Evolutionary conservation across 768 basidiomycete species (phyloP).

Genomic region (Tricholoma bakamatsutake): DNA sequence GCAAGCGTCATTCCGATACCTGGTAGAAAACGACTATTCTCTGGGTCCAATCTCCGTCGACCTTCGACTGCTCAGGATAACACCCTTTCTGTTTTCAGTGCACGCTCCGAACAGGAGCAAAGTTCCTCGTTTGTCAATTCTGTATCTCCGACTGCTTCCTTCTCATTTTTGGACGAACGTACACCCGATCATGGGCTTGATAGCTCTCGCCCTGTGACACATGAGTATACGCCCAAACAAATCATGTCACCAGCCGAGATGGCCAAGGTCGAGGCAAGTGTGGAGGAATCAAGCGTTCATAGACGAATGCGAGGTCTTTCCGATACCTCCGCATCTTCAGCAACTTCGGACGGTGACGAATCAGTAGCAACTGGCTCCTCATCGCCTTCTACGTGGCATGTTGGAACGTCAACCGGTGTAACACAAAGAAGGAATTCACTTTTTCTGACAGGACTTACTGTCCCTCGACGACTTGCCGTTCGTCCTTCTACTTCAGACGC

Average conservation of each 20-base stretch:
- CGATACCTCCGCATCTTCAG: constrained; percentile 34
- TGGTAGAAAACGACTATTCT: constrained; percentile 57
- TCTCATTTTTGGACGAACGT: constrained; percentile 48
- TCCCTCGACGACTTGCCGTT: constrained; percentile 13
- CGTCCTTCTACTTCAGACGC: constrained; percentile 34
- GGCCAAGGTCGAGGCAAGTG: constrained; percentile 51
- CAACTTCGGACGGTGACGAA: constrained; percentile 27
- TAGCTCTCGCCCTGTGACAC: constrained; percentile 25
- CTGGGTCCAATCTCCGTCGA: constrained; percentile 45
- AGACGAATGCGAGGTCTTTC: constrained; percentile 30
- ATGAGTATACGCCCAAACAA: constrained; percentile 55
- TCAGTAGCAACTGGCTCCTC: constrained; percentile 19
- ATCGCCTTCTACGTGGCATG: constrained; percentile 20
- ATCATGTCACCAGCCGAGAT: constrained; percentile 67
- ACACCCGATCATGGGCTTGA: constrained; percentile 28
- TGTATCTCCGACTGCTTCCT: constrained; percentile 16
- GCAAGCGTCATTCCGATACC: constrained; percentile 21
- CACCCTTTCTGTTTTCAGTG: constrained; percentile 46
- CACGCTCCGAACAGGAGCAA: constrained; percentile 38
- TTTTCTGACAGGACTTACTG: constrained; percentile 11
- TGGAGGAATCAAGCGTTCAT: constrained; percentile 25
- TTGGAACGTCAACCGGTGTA: constrained; percentile 7
- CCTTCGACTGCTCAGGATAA: constrained; percentile 57
- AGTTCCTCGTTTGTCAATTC: constrained; percentile 17
- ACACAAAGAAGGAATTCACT: constrained; percentile 17